phyloP scores from a whole-genome alignment of 352 stramenopile genomes.

The Saprolegnia diclina region DNA sequence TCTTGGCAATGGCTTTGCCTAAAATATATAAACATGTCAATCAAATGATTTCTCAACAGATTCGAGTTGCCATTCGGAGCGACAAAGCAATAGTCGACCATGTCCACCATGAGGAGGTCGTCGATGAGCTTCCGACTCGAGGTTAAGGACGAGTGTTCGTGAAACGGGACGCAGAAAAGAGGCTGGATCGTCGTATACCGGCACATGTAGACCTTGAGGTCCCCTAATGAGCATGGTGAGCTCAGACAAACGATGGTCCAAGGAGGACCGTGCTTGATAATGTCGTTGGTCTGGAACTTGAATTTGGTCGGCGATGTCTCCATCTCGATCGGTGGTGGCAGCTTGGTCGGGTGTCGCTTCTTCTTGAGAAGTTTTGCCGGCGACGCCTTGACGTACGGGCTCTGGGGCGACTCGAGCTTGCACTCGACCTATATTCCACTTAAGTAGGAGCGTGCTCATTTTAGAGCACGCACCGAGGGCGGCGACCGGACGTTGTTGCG shows the following conservation, averaged over 20 bases:
- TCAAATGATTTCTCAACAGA: background rate
- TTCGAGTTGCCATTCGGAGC: conserved; percentile 15
- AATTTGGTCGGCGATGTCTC: conserved; percentile 21
- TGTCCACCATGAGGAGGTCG: conserved; percentile 24
- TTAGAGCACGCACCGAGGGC: background rate
- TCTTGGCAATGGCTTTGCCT: conserved; percentile 20
- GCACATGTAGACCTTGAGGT: conserved; percentile 26
- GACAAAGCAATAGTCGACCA: conserved; percentile 19
- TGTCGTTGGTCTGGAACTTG: conserved; percentile 23
- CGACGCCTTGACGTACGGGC: conserved; percentile 1
- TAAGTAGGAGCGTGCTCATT: background rate
- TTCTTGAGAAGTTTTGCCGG: background rate
- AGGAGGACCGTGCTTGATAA: conserved; percentile 18
- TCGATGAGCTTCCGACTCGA: conserved; percentile 13
- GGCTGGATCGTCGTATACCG: conserved; percentile 26
- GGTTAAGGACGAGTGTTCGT: conserved; percentile 10
- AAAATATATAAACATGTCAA: background rate
- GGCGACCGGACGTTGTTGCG: conserved; percentile 1
- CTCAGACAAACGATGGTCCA: background rate
- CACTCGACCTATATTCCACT: background rate
- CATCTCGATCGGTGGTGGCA: background rate
- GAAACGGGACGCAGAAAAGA: conserved; percentile 26
- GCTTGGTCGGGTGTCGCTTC: conserved; percentile 11
- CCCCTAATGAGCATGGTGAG: conserved; percentile 1
- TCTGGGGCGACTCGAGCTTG: background rate